A percentile compares a stretch with the other conserved stretches of the same genome.
Evolutionary conservation across 371 early-diverging fungal genomes (phyloP).

Genomic region (Mortierella sp.): DNA sequence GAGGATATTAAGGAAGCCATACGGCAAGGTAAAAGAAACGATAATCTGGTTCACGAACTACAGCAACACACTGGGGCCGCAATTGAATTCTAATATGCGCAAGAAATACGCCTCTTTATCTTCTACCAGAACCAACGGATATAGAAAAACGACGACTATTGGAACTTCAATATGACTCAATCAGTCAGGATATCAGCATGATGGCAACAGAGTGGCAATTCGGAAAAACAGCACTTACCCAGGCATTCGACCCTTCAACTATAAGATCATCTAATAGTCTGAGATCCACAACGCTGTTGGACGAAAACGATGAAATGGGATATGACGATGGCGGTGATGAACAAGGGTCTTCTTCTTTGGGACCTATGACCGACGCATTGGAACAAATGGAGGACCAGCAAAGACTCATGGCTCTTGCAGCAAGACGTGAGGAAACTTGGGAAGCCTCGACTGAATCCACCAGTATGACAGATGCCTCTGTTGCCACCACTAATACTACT

Average conservation of each 20-base stretch:
- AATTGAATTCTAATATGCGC: neutral
- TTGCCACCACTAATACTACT: slow-evolving; percentile 3
- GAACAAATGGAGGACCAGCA: slow-evolving; percentile 53
- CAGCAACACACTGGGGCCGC: too few relatives aligned
- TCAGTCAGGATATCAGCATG: slow-evolving; percentile 55
- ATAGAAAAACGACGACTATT: slow-evolving; percentile 42
- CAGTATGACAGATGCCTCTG: slow-evolving; percentile 8
- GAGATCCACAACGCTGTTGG: neutral
- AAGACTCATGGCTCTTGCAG: slow-evolving; percentile 35
- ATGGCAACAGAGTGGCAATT: slow-evolving; percentile 58
- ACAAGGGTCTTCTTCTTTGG: neutral
- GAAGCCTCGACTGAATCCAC: slow-evolving; percentile 55
- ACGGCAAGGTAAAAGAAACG: slow-evolving; percentile 26
- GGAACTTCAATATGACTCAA: slow-evolving; percentile 55
- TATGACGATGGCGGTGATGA: neutral
- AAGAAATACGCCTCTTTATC: neutral
- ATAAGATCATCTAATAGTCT: neutral
- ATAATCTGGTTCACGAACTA: neutral
- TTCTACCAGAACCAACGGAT: slow-evolving; percentile 19
- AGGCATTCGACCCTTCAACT: slow-evolving; percentile 42
- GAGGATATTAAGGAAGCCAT: slow-evolving; percentile 54
- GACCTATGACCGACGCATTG: slow-evolving; percentile 38
- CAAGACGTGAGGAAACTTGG: slow-evolving; percentile 55
- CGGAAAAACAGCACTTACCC: slow-evolving; percentile 52
- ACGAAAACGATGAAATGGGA: neutral